Evolutionary conservation across 2,329 filamentous ascomycete species (phyloP).

Genomic region (Didymella pinodella): DNA sequence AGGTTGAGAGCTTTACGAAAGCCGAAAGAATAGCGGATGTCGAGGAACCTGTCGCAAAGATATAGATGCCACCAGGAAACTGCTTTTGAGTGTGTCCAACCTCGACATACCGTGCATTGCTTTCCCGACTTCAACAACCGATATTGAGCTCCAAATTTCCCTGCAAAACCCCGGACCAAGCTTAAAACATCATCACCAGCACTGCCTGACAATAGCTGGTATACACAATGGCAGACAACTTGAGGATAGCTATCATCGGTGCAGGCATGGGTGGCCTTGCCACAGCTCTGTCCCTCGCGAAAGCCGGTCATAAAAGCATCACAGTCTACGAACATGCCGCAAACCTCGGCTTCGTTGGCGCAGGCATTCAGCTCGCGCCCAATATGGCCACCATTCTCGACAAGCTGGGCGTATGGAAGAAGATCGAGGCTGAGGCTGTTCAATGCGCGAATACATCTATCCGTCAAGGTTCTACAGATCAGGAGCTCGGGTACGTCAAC

Average conservation of each 20-base stretch:
- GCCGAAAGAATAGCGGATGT: not conserved
- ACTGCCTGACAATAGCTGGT: not conserved
- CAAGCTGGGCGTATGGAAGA: conserved; percentile 73
- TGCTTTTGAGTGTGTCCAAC: not conserved
- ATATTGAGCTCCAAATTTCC: not conserved
- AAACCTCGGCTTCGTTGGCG: conserved; percentile 80
- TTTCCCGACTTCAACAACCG: not conserved
- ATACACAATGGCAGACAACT: conserved; percentile 38
- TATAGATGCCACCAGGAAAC: not conserved
- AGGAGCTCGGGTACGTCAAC: conserved; percentile 74
- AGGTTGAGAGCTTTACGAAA: conserved; percentile 14
- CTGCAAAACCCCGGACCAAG: not conserved
- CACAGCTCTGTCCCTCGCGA: conserved; percentile 74
- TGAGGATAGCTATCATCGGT: conserved; percentile 46
- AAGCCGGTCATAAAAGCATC: conserved; percentile 77
- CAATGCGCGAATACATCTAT: conserved; percentile 76
- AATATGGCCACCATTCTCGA: conserved; percentile 83
- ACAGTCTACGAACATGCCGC: conserved; percentile 77
- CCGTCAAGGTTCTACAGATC: conserved; percentile 72
- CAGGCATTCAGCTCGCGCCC: conserved; percentile 83
- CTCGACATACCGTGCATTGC: not conserved
- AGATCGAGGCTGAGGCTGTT: conserved; percentile 75
- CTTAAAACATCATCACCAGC: not conserved
- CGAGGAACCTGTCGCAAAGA: not conserved
- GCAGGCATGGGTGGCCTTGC: conserved; percentile 81